These are phyloP conservation scores for Diaporthe humulicola DNA, from an alignment of 2,329 filamentous ascomycete species.

Conservation along the genomic window DNA sequence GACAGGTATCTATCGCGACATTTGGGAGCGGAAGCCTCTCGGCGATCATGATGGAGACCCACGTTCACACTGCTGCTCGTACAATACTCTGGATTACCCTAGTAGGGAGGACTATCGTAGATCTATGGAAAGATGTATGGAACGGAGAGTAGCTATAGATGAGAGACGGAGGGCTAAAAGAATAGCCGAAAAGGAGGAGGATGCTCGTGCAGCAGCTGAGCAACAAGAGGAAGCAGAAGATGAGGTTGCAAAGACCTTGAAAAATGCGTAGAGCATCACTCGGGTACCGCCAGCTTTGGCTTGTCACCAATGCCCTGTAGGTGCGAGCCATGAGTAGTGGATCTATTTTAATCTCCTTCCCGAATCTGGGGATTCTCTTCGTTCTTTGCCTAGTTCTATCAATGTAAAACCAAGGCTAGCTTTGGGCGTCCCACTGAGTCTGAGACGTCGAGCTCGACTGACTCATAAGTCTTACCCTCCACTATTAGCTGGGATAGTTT, in stretches of 20 bases:
- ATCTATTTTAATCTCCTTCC: no score
- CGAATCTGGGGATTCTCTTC: no score
- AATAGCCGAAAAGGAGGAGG: not conserved
- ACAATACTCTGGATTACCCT: not conserved
- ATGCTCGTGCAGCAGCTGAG: not conserved
- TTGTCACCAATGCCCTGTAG: no score
- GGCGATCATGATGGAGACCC: not conserved
- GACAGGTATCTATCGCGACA: conserved; percentile 47
- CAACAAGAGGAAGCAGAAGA: not conserved
- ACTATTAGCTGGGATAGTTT: no score
- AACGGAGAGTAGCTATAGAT: conserved; percentile 1
- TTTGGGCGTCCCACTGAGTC: no score
- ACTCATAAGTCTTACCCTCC: no score
- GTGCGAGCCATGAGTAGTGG: no score
- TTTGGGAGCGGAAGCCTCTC: conserved; percentile 46
- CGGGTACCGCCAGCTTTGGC: no score
- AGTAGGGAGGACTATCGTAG: not conserved
- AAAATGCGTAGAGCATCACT: not conserved
- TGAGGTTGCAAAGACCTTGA: not conserved
- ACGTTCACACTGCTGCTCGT: not conserved
- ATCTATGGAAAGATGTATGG: not conserved
- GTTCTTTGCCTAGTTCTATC: no score
- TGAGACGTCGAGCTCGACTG: no score
- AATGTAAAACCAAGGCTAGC: no score
- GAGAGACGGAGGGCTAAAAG: not conserved